Percentiles rank a stretch among this genome's conserved stretches.
These are phyloP conservation scores for Aurantiochytrium sp. DNA, from an alignment of 108 stramenopile species.

Conservation along the genomic window DNA sequence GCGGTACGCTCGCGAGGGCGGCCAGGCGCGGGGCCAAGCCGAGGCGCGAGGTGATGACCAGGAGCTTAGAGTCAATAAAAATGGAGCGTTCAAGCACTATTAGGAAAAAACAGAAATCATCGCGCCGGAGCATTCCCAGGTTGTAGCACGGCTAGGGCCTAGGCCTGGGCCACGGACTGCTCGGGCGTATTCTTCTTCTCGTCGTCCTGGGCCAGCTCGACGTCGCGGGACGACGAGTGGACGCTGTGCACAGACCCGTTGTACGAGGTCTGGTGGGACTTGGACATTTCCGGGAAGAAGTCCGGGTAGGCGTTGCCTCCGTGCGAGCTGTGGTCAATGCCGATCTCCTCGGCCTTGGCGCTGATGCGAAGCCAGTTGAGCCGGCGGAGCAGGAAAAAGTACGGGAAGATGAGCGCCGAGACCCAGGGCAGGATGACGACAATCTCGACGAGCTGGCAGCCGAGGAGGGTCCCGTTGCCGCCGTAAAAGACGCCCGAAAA, in stretches of 20 bases:
- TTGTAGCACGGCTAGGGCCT: too few species aligned
- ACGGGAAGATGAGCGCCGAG: slow-evolving; percentile 42
- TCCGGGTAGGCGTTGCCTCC: slow-evolving; percentile 39
- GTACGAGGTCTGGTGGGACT: background rate
- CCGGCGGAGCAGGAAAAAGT: background rate
- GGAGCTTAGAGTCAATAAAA: too few species aligned
- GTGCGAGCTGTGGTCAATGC: slow-evolving; percentile 52
- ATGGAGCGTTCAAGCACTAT: too few species aligned
- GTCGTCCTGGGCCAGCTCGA: background rate
- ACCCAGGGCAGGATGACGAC: slow-evolving; percentile 31
- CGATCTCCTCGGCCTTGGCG: slow-evolving; percentile 65
- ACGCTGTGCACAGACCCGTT: background rate
- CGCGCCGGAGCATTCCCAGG: too few species aligned
- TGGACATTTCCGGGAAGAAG: background rate
- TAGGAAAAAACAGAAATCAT: too few species aligned
- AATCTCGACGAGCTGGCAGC: slow-evolving; percentile 23
- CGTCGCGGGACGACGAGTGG: background rate
- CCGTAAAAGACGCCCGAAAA: slow-evolving; percentile 42
- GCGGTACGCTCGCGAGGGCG: too few species aligned
- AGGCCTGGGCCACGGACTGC: background rate
- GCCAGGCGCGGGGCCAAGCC: too few species aligned
- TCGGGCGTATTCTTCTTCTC: background rate
- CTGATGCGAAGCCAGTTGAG: slow-evolving; percentile 53
- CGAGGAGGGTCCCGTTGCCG: slow-evolving; percentile 33
- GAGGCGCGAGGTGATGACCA: too few species aligned